Conservation (phyloP, 2,329 filamentous ascomycete genomes). For the Coniochaeta sp. region DNA sequence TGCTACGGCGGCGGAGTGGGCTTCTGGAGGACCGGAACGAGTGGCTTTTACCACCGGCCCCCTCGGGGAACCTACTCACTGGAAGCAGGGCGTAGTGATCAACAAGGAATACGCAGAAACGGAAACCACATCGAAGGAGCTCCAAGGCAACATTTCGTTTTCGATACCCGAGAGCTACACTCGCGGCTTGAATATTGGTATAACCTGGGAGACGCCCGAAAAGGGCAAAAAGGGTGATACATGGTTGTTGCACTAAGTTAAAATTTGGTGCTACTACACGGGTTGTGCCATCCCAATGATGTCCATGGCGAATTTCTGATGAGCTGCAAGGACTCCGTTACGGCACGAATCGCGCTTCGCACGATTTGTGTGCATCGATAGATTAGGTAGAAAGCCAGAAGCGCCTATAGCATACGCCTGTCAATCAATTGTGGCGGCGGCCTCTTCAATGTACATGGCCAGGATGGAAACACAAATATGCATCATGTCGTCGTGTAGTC, state of each 20-base stretch:
- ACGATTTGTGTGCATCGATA: not conserved
- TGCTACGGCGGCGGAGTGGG: conserved; percentile 58
- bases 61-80: conserved; percentile 71
- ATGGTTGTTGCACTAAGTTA: conserved; percentile 39
- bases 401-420: too few relatives aligned
- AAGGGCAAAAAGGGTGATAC: conserved; percentile 34
- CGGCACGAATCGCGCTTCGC: not conserved
- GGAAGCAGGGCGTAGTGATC: conserved; percentile 76
- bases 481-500: not conserved
- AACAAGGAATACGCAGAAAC: conserved; percentile 48
- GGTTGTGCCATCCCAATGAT: not conserved
- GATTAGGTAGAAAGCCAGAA: not conserved
- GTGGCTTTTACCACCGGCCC: conserved; percentile 89
- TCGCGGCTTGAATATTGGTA: conserved; percentile 58
- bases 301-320: too few relatives aligned
- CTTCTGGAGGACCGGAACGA: conserved; percentile 48
- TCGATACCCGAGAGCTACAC: conserved; percentile 61
- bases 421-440: too few relatives aligned
- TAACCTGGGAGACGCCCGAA: conserved; percentile 50
- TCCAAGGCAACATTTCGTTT: conserved; percentile 65
- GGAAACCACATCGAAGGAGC: conserved; percentile 44
- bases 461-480: not conserved
- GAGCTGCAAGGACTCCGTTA: not conserved
- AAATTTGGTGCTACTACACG: not conserved
- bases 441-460: not conserved